These are phyloP conservation scores for Aspergillus haitiensis DNA, from an alignment of 495 filamentous ascomycete species.

Conservation along the genomic window DNA sequence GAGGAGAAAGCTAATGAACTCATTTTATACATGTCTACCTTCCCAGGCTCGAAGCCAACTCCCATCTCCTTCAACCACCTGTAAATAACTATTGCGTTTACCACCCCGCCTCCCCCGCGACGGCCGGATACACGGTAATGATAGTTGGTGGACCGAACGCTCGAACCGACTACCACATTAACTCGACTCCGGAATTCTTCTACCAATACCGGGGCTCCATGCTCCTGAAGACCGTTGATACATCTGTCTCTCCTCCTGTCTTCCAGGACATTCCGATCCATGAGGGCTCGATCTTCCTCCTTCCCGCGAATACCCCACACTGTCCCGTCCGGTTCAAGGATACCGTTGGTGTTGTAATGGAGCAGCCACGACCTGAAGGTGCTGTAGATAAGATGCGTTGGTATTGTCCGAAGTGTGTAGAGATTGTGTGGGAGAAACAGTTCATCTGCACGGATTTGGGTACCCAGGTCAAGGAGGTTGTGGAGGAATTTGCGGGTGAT, in stretches of 20 bases:
- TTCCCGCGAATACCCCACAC: slow-evolving; percentile 90
- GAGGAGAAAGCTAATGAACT: too few relatives aligned
- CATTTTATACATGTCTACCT: too few relatives aligned
- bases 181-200: slow-evolving; percentile 94
- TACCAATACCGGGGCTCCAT: slow-evolving; percentile 93
- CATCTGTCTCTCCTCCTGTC: slow-evolving; percentile 47
- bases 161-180: slow-evolving; percentile 98
- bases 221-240: slow-evolving; percentile 86
- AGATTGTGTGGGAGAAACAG: slow-evolving; percentile 77
- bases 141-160: slow-evolving; percentile 97
- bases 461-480: slow-evolving; percentile 95
- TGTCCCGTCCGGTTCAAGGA: slow-evolving; percentile 68
- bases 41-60: slow-evolving; percentile 84
- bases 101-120: slow-evolving; percentile 53
- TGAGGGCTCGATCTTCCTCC: slow-evolving; percentile 92
- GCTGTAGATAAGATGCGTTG: slow-evolving; percentile 80
- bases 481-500: slow-evolving; percentile 74
- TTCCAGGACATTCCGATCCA: slow-evolving; percentile 86
- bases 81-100: slow-evolving; percentile 98
- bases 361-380: slow-evolving; percentile 72
- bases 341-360: slow-evolving; percentile 82
- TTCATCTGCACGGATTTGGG: slow-evolving; percentile 92
- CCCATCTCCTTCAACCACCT: slow-evolving; percentile 89
- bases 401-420: slow-evolving; percentile 68
- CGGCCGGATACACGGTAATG: slow-evolving; percentile 54